A percentile compares a stretch with the other conserved stretches of the same genome.
phyloP scores from a whole-genome alignment of 2,329 filamentous ascomycete genomes.

The Phaeosphaeria sp. region DNA sequence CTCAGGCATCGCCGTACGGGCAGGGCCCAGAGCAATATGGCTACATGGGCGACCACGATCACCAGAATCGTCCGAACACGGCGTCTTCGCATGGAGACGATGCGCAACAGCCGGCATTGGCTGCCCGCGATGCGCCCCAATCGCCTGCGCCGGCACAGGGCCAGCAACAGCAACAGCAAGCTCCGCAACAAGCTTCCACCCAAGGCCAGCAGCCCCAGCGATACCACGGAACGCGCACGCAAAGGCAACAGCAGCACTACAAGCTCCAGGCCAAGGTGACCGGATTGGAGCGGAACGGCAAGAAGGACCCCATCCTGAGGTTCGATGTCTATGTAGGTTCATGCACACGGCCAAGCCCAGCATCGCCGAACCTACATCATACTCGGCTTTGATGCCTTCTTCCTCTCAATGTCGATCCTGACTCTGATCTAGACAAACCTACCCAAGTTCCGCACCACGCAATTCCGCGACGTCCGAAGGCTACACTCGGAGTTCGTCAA shows the following conservation, averaged over 20 bases:
- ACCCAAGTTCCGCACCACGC: slow-evolving; percentile 95
- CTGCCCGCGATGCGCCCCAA: slow-evolving; percentile 42
- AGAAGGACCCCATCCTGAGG: slow-evolving; percentile 92
- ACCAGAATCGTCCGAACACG: slow-evolving; percentile 33
- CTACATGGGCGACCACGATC: slow-evolving; percentile 41
- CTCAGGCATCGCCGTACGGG: slow-evolving; percentile 48
- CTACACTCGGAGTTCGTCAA: slow-evolving; percentile 96
- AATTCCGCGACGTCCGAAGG: slow-evolving; percentile 95
- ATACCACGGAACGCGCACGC: slow-evolving; percentile 52
- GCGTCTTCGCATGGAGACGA: slow-evolving; percentile 44
- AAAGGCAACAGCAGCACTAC: slow-evolving; percentile 68
- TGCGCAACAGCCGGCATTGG: slow-evolving; percentile 34
- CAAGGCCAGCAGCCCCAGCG: slow-evolving; percentile 54
- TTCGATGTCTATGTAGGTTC: slow-evolving; percentile 92
- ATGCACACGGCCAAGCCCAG: not conserved
- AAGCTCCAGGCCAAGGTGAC: slow-evolving; percentile 96
- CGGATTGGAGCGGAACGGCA: slow-evolving; percentile 86
- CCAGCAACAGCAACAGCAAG: slow-evolving; percentile 27
- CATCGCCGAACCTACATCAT: too few species aligned
- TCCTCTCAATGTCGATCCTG: slow-evolving; percentile 6
- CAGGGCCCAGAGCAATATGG: slow-evolving; percentile 43
- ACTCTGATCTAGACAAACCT: slow-evolving; percentile 80
- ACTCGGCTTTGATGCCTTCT: too few species aligned
- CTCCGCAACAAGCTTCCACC: slow-evolving; percentile 45
- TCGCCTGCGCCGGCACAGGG: slow-evolving; percentile 36